Percentiles rank a stretch among this genome's conserved stretches.
phyloP scores from a whole-genome alignment of 2,329 filamentous ascomycete species.

The Zasmidium cellare region DNA sequence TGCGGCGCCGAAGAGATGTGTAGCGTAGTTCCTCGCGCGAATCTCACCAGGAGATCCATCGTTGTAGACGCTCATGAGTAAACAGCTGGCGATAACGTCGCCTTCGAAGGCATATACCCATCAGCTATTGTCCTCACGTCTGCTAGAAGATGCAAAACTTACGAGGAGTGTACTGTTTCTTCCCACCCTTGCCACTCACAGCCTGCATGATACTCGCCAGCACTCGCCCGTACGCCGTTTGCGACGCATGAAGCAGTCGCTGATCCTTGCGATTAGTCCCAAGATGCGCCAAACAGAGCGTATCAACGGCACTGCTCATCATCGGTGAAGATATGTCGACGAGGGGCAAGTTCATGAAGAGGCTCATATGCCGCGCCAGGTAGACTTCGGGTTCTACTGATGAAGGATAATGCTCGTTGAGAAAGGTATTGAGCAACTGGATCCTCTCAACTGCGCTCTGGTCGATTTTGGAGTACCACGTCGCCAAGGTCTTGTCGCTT shows the following conservation, averaged over 20 bases:
- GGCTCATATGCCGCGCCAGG: slow-evolving; percentile 13
- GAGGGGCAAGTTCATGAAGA: slow-evolving; percentile 11
- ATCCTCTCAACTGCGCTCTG: slow-evolving; percentile 2
- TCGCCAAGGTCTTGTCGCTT: neutral
- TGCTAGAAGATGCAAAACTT: too few species aligned
- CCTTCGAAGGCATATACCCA: too few species aligned
- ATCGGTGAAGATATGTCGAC: slow-evolving; percentile 14
- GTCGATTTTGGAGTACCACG: neutral
- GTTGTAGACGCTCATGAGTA: slow-evolving; percentile 15
- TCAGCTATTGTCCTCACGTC: too few species aligned
- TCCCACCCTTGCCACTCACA: slow-evolving; percentile 3
- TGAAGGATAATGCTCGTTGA: slow-evolving; percentile 10
- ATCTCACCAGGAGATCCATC: slow-evolving; percentile 5
- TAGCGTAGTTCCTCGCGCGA: slow-evolving; percentile 10
- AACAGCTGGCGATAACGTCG: slow-evolving; percentile 11
- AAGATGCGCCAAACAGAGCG: slow-evolving; percentile 13
- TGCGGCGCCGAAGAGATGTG: slow-evolving; percentile 14
- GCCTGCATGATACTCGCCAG: slow-evolving; percentile 8
- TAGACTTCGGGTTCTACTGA: slow-evolving; percentile 10
- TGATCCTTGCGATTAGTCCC: slow-evolving; percentile 9
- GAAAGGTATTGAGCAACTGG: slow-evolving; percentile 10
- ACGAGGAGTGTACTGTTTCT: slow-evolving; percentile 2
- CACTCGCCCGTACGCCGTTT: slow-evolving; percentile 12
- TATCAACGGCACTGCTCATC: slow-evolving; percentile 15
- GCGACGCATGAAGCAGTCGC: slow-evolving; percentile 12